Base-by-base conservation (phyloP, 1,284 basidiomycete species). In the Cronartium quercuum region DNA sequence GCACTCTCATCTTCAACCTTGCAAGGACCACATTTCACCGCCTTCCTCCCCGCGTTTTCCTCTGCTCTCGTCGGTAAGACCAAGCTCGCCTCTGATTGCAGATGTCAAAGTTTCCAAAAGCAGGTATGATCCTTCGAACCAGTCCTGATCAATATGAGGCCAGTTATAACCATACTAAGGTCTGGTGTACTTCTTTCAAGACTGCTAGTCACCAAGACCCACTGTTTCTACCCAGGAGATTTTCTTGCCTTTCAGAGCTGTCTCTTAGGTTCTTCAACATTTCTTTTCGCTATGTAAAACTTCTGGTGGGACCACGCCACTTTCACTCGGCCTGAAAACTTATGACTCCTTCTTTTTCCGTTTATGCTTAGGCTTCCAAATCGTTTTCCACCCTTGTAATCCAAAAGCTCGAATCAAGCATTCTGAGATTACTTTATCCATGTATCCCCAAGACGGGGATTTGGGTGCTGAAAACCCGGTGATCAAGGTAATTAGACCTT, bases 81-180 rank as follows among this genome's bases (percentile, higher is more conserved):
- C 66, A 9, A 44, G 34, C 15, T 75, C 73, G 18, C 73, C 73
- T 40, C 66, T 75, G 24, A 75, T 75, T 57, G 73, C 73, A 18
- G 73, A 75, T 68, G 73, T 75, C 2, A 75, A 75, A 47, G 58
- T 75, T 29, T 65, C 73, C 58, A 75, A 75, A 55, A 75, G 73
- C 73, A 75, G 73, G 73, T 75, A 40, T 62, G 58, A 12, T 18
- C 12, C 40, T 29, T 65, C 37, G 63, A 42, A 15, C 21, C 35
- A 15, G 34, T 38, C 12, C 24, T 24, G 40, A 13, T 65, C 15
- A 65, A 21, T 21, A 12, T 62, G 21, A 62, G 29, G 7, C 29
- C 18, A 62, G 38, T 9, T 34, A 37, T 24, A 37, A 7, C 13
- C 18, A 12, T 29, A 42, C 41, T 41, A 24, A 65, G 10, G 34